Evolutionary conservation across 2,329 filamentous ascomycete genomes (phyloP), one percentile per base, ranked within the genome.

Genomic region (Epichloe festucae): DNA sequence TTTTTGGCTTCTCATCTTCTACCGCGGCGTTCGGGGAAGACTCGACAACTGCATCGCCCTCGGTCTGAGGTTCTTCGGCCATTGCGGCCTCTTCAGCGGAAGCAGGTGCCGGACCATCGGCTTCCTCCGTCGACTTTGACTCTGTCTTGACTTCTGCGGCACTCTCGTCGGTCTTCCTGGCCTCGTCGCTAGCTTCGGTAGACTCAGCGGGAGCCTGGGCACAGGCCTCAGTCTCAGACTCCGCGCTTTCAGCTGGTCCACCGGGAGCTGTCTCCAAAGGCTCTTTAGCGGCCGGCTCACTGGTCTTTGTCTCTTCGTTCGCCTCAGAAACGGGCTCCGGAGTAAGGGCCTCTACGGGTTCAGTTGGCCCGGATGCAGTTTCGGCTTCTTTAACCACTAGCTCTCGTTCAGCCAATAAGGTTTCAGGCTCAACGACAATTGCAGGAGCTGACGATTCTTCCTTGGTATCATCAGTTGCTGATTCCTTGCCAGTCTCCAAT

Each of bases 11-110:
- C 21, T 44, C 19, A 5, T 27, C 42, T 11, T 27, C 14, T 31
- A 7, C 19, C 12, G 14, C 14, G 23, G 23, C 42, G 19, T 23
- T 21, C 10, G 41, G 19, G 11, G 17, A 12, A 14, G 41, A 19
- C 17, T 23, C 41, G 11, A 11, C 17, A 4, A 17, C 10, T 11
- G 41, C 19, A 43, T 43, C 4, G 10, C 5, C 43, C 15, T 46
- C 44, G n/a, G 12, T 19, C 27, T 19, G n/a, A 43, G 27, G 10
- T 17, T 42, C 36, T 23, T 47, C 48, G 27, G 27, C 49, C 35
- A 45, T 35, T 35, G 47, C 48, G 10, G 23, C 46, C 31, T 55
- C 51, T 4, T 46, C 42, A 2, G 42, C 49, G 23, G 52, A 12
- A 12, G 31, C 7, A 10, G 43, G 35, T 11, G 46, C 41, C 19